Conservation (phyloP, 371 early-diverging fungal species). For the Choanephora cucurbitarum region DNA sequence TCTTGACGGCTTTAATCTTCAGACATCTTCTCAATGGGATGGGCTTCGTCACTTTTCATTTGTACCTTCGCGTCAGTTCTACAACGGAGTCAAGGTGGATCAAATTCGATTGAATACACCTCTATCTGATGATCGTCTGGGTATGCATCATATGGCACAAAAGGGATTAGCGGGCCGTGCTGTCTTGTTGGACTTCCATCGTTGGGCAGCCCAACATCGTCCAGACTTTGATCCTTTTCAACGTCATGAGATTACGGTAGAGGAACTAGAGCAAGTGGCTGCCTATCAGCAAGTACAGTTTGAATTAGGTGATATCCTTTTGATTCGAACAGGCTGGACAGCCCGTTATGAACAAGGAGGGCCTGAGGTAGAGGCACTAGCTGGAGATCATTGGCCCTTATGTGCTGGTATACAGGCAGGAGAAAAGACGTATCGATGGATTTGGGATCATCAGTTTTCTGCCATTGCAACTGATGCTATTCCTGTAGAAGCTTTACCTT, state of each 20-base stretch:
- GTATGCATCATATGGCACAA: slow-evolving; percentile 20
- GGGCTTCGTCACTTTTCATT: slow-evolving; percentile 16
- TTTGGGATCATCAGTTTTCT: slow-evolving; percentile 23
- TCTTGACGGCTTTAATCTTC: slow-evolving; percentile 16
- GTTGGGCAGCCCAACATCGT: slow-evolving; percentile 13
- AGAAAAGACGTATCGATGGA: slow-evolving; percentile 16
- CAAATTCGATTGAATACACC: neutral
- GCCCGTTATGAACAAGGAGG: slow-evolving; percentile 11
- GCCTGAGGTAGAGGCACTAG: neutral
- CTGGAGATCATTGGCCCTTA: neutral
- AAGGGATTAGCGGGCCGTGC: slow-evolving; percentile 20
- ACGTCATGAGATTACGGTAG: slow-evolving; percentile 12
- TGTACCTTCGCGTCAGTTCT: slow-evolving; percentile 4
- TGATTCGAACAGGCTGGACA: slow-evolving; percentile 20
- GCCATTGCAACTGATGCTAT: slow-evolving; percentile 15
- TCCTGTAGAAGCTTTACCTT: slow-evolving; percentile 16
- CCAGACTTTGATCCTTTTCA: slow-evolving; percentile 18
- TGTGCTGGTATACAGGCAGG: slow-evolving; percentile 20
- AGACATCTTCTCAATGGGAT: slow-evolving; percentile 23
- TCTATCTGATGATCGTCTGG: slow-evolving; percentile 8
- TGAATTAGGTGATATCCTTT: slow-evolving; percentile 17
- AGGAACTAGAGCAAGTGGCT: slow-evolving; percentile 14
- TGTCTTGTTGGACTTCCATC: slow-evolving; percentile 16
- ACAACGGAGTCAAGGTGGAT: slow-evolving; percentile 5
- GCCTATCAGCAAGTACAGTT: slow-evolving; percentile 13